Evolutionary conservation across 768 basidiomycete genomes (phyloP).

Genomic region (Termitomyces sp.): DNA sequence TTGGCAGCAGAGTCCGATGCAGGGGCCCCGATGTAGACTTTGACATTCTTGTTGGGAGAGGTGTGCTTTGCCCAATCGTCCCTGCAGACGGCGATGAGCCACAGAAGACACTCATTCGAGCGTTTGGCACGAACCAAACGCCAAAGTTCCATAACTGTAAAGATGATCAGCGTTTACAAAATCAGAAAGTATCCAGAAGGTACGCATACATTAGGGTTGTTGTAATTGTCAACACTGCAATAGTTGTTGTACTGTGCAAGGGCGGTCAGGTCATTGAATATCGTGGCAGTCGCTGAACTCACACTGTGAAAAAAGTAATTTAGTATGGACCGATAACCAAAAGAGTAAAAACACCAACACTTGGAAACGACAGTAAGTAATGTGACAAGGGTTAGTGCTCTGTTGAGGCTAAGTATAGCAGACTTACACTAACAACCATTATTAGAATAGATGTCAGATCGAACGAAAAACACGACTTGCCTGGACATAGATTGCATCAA

Average conservation of each 20-base stretch:
- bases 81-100: slow-evolving; percentile 29
- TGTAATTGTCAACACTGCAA: slow-evolving; percentile 44
- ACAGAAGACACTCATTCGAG: neutral
- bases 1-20: slow-evolving; percentile 53
- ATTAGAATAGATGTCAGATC: neutral
- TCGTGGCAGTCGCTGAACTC: neutral
- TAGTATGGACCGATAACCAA: neutral
- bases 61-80: slow-evolving; percentile 60
- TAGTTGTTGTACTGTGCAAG: slow-evolving; percentile 29
- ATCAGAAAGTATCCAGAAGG: neutral
- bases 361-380: neutral
- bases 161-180: slow-evolving; percentile 4
- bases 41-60: slow-evolving; percentile 56
- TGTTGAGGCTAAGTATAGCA: neutral
- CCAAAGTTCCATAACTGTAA: slow-evolving; percentile 59
- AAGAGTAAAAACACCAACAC: slow-evolving; percentile 3
- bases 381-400: neutral
- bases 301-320: slow-evolving; percentile 1
- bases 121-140: slow-evolving; percentile 33
- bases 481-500: slow-evolving; percentile 66
- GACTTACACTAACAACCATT: slow-evolving; percentile 10
- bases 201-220: slow-evolving; percentile 36
- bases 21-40: slow-evolving; percentile 63
- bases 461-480: neutral
- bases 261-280: neutral